Base-by-base conservation (phyloP, 352 stramenopile species). In the Globisporangium mamillatum region DNA sequence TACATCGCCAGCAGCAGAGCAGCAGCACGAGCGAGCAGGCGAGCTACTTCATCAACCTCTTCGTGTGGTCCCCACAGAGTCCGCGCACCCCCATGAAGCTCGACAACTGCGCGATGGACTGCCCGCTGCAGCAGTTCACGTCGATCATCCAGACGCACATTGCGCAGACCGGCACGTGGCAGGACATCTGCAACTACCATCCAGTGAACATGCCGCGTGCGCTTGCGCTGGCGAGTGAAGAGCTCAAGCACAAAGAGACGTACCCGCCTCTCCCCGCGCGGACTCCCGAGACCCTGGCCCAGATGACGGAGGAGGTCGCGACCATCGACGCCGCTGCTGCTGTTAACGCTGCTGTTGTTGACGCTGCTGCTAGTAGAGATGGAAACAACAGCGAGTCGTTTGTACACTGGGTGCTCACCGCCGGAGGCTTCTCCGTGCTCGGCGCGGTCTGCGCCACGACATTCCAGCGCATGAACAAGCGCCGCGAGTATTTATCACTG, bases 141-240 rank as follows among this genome's bases (percentile, higher is more conserved):
- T 62, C 73, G 25, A 78, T 92, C 68, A 83, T 93, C 60, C 64
- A 76, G 53, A 71, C 69, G 36, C 77, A 91, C 67, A 80, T 92
- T 41, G 63, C 78, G 56, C 69, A 75, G 16, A 93, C 86, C 1
- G 86, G 86, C 32, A 72, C 79, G 34, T 93, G 83, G 83, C 73
- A 91, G 56, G 80, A 93, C 24, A 84, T 93, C 55, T 93, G 86
- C 71, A 67, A 80, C 61, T 90, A 86, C 70, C 82, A 90, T 57
- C 83, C 83, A 4, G 69, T 86, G 60, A 85, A 85, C 48, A 22
- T 50, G 20, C 56, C 68, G 16, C 62, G 3, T 4, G 20, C 63
- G 1, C 6, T 70, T 6, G 16, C 52, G 7, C 2, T 22, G 3
- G 60, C 27, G 14, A 25, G 16, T 7, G n/a, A 64, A n/a, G 5